phyloP scores from a whole-genome alignment of 2,329 filamentous ascomycete species.

The Chaetomiaceae sp. region DNA sequence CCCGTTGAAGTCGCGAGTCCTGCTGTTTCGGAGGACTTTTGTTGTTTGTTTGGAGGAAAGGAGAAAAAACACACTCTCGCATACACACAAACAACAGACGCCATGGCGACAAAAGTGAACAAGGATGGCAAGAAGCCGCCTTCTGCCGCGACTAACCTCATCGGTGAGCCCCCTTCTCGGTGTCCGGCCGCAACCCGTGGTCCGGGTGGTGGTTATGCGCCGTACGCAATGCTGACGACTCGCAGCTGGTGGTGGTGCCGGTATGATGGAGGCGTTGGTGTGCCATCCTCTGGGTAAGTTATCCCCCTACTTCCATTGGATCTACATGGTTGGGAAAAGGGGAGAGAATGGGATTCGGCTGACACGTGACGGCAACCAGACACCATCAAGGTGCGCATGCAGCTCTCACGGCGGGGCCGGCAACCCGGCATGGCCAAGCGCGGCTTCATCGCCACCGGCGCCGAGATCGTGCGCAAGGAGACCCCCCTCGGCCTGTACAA shows the following conservation, averaged over 20 bases:
- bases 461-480: slow-evolving; percentile 82
- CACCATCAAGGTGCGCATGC: slow-evolving; percentile 99
- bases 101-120: slow-evolving; percentile 41
- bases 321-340: too few species aligned
- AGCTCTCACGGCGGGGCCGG: slow-evolving; percentile 81
- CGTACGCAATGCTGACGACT: slow-evolving; percentile 25
- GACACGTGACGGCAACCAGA: slow-evolving; percentile 34
- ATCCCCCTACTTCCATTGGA: slow-evolving; percentile 5
- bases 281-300: slow-evolving; percentile 84
- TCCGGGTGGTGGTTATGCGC: neutral
- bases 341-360: neutral
- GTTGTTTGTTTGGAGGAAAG: neutral
- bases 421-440: slow-evolving; percentile 78
- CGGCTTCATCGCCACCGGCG: slow-evolving; percentile 81
- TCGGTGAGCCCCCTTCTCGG: slow-evolving; percentile 54
- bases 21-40: neutral
- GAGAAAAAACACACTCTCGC: slow-evolving; percentile 1
- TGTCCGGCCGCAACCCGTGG: too few species aligned
- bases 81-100: slow-evolving; percentile 7
- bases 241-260: slow-evolving; percentile 86
- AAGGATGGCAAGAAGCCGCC: slow-evolving; percentile 66
- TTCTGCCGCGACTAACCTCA: slow-evolving; percentile 83
- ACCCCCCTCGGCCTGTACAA: slow-evolving; percentile 94
- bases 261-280: slow-evolving; percentile 97
- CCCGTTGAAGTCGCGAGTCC: neutral